Percentiles rank a stretch among this genome's conserved stretches.
phyloP scores from a whole-genome alignment of 768 basidiomycete genomes.

The Mycena kentingensis region DNA sequence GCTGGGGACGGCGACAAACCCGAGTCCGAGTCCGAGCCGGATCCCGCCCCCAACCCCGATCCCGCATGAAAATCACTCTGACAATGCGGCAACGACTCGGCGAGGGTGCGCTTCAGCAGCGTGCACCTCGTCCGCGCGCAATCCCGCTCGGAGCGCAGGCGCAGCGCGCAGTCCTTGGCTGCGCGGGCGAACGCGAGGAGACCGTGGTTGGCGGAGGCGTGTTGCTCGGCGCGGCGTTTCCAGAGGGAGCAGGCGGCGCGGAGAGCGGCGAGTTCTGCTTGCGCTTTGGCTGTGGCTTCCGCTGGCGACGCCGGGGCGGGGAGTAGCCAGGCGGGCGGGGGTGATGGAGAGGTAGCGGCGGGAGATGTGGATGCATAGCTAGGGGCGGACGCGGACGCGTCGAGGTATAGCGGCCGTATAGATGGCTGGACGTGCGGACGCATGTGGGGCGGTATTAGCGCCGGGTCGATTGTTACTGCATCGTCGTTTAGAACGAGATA shows the following conservation, averaged over 20 bases:
- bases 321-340: conserved; percentile 19
- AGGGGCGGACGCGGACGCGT: conserved; percentile 27
- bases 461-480: conserved; percentile 49
- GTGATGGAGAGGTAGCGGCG: conserved; percentile 1
- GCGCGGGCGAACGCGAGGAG: conserved; percentile 46
- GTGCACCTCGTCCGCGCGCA: not conserved
- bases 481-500: not conserved
- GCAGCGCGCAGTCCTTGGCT: conserved; percentile 34
- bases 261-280: conserved; percentile 47
- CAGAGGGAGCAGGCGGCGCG: conserved; percentile 45
- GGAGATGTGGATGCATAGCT: conserved; percentile 3
- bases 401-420: conserved; percentile 58
- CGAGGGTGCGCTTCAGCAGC: conserved; percentile 14
- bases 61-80: not conserved
- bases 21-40: not conserved
- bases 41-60: not conserved
- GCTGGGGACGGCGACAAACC: too few relatives aligned
- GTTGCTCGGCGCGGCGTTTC: conserved; percentile 52
- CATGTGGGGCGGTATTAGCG: conserved; percentile 56
- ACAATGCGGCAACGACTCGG: conserved; percentile 4
- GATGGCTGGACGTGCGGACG: conserved; percentile 59
- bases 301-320: conserved; percentile 25
- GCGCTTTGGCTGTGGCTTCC: conserved; percentile 42
- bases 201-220: conserved; percentile 49
- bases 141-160: conserved; percentile 16